Evolutionary conservation across 352 stramenopile genomes (phyloP), one percentile per base, ranked within the genome.

Genomic region (Phytopythium delawarense): DNA sequence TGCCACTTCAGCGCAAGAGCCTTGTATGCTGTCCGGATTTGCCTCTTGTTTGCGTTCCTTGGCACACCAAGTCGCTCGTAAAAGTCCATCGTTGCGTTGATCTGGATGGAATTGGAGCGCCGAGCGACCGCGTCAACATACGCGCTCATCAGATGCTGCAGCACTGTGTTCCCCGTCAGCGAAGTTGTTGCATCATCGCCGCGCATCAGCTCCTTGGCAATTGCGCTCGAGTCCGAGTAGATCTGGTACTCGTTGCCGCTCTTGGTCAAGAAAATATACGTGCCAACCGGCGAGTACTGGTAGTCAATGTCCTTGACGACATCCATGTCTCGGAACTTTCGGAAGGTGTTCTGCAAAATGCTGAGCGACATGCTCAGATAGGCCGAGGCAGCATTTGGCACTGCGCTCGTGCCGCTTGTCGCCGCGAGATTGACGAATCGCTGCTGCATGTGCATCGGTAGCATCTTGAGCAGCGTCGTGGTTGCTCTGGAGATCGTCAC

Each of bases 91-190:
- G 70, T 79, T 16, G 76, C 83, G 37, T 91, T 92, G 54, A 94
- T 87, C 56, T 91, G 78, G 55, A 93, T 91, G 16, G 81, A 89
- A 35, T 71, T 89, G 35, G 82, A 92, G 8, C 85, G 85, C 25
- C 83, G 84, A 0, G 82, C 80, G 25, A 96, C 68, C 0, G 80
- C 74, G 45, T 79, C 72, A 0, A 94, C 75, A 44, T 96, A 96
- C n/a, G 83, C 81, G 28, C 72, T 88, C 85, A 96, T 91, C 15
- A 93, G 61, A 45, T 96, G 87, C 66, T 94, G 87, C 28, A 93
- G 65, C 25, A 94, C 81, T 32, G 83, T 77, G 45, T 92, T 88
- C 0, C 81, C 85, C 15, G 85, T 92, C 28, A 96, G 67, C 58
- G 70, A 76, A 9, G 75, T 72, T 4, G 66, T 70, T 12, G 67